Evolutionary conservation across 2,329 filamentous ascomycete genomes (phyloP).

Genomic region (Elsinoe australis): DNA sequence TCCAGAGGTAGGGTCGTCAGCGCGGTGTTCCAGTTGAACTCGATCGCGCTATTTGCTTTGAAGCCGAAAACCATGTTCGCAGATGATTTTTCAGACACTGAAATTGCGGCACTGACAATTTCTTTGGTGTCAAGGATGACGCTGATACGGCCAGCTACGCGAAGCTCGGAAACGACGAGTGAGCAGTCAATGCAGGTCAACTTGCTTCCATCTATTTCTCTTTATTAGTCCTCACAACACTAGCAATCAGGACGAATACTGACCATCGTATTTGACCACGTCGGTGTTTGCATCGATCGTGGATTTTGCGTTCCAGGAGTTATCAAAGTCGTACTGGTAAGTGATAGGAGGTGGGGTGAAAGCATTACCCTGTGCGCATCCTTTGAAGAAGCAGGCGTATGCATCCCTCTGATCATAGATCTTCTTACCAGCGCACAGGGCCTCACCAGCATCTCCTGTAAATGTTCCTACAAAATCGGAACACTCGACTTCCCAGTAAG

Average conservation of each 20-base stretch:
- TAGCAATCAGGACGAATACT: too few relatives aligned
- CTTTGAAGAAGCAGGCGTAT: neutral
- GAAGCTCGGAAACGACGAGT: neutral
- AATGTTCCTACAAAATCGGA: neutral
- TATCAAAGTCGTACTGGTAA: neutral
- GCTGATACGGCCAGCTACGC: neutral
- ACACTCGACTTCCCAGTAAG: neutral
- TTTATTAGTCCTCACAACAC: too few relatives aligned
- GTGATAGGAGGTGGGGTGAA: neutral
- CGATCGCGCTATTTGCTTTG: neutral
- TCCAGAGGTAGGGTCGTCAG: neutral
- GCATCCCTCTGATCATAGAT: neutral
- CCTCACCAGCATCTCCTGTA: neutral
- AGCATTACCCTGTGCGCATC: neutral
- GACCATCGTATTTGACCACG: neutral
- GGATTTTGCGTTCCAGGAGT: neutral
- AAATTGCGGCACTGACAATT: neutral
- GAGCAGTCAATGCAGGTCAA: slow-evolving; percentile 6
- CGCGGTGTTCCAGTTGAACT: neutral
- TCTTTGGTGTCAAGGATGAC: neutral
- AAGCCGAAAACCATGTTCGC: neutral
- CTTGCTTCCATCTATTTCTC: too few relatives aligned
- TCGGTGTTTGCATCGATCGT: neutral
- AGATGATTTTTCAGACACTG: neutral
- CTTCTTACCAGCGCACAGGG: neutral